Base-by-base conservation (phyloP, 2,329 filamentous ascomycete genomes). In the Dendryphion nanum region DNA sequence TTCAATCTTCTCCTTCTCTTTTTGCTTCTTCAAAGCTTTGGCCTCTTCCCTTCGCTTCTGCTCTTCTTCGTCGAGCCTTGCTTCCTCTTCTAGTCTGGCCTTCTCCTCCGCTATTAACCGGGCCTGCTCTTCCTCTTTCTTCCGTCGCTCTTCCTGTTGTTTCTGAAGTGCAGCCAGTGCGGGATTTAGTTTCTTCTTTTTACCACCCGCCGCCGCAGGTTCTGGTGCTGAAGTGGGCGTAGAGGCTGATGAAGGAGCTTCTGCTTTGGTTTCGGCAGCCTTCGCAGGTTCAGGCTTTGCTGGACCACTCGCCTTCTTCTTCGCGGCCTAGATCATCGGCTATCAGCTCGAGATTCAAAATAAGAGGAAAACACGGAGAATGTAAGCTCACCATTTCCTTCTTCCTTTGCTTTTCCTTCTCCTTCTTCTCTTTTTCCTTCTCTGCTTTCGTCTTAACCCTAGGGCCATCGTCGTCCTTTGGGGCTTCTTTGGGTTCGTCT, bases 351-450 rank as follows among this genome's bases (percentile, higher is more conserved):
- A n/a, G n/a, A n/a, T n/a, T n/a, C n/a, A n/a, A n/a, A n/a, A n/a
- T 26, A 3, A 26, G 3, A 8, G 3, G 23, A 26, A n/a, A 8
- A 10, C 23, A 26, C 10, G 10, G 23, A 26, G 10, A n/a, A n/a
- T 8, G 10, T 14, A 12, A 21, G 38, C 74, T 41, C 66, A 93
- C 89, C 80, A 97, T 86, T 70, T 98, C 93, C 81, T 90, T 98
- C 75, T 98, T 98, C 52, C 90, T 79, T 72, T 93, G 87, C 81
- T 98, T 98, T 75, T 98, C 93, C 45, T 89, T 83, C 74, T 98
- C 93, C 73, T 96, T 98, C 78, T 91, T 97, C 60, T 91, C 77
- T 70, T 89, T 95, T 68, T 98, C 93, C 74, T 98, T 98, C 73
- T 98, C 90, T 41, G 94, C 93, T 79, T 97, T 98, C 26, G 89